phyloP scores from a whole-genome alignment of 495 filamentous ascomycete species.

The Aspergillus nanangensis region DNA sequence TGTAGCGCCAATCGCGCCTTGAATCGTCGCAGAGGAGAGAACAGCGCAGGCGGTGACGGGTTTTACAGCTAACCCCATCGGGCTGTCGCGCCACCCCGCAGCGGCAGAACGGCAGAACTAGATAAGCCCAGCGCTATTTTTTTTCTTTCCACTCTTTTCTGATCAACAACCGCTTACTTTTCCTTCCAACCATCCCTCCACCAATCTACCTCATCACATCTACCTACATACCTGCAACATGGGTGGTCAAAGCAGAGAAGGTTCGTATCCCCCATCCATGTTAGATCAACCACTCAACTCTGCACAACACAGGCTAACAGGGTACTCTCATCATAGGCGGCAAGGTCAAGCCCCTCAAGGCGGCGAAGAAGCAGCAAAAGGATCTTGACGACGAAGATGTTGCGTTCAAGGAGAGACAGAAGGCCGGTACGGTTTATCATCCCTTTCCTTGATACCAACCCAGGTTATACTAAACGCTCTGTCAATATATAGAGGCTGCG shows the following conservation, averaged over 20 bases:
- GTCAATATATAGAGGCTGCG: constrained; percentile 57
- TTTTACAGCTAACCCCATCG: constrained; percentile 15
- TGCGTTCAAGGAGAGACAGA: constrained; percentile 71
- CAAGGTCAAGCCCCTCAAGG: constrained; percentile 82
- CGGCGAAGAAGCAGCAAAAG: constrained; percentile 71
- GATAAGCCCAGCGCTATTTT: constrained; percentile 12
- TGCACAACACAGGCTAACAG: too few relatives aligned
- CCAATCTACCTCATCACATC: constrained; percentile 4
- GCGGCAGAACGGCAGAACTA: constrained; percentile 3
- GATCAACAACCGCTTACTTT: constrained; percentile 9
- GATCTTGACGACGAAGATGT: constrained; percentile 73
- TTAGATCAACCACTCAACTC: too few relatives aligned
- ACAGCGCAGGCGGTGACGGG: constrained; percentile 9
- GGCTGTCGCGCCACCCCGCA: constrained; percentile 13
- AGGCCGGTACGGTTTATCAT: constrained; percentile 52
- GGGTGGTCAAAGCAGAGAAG: constrained; percentile 68
- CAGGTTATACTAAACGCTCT: constrained; percentile 1
- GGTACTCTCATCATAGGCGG: constrained; percentile 53
- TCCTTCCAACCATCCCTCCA: constrained; percentile 1
- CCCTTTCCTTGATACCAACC: not conserved
- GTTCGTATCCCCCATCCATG: constrained; percentile 22
- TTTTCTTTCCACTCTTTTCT: constrained; percentile 7
- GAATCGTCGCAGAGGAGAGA: too few relatives aligned
- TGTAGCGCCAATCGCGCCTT: too few relatives aligned
- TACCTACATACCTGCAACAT: constrained; percentile 36